Base-by-base conservation (phyloP, 108 stramenopile species). In the Nitzschia inconspicua region DNA sequence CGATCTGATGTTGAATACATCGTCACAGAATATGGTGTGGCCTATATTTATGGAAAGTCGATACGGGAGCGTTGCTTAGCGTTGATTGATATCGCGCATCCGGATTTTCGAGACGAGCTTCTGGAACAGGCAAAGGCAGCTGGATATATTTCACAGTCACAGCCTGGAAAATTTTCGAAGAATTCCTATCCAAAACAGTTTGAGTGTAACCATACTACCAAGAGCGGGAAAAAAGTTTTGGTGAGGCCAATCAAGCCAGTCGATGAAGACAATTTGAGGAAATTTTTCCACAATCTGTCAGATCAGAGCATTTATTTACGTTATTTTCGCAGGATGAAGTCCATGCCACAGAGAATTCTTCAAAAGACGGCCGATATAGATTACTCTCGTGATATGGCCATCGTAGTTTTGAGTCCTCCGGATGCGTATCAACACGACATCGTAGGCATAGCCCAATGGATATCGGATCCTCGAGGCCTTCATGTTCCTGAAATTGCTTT, bases 21-120 rank as follows among this genome's bases (percentile, higher is more conserved):
- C 11, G 66, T 72, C 7, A 72, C 70, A 29, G 70, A 72, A 44
- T 24, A 43, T 13, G 70, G 70, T 9, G 54, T 40, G 4, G 70
- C 70, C 1, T 72, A 72, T 39, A 36, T 72, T 11, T 72, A 72
- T 50, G 70, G 70, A 6, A 72, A 72, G 36, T 64, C 63, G 25
- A 64, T 72, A 42, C 70, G 70, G 8, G 70, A 72, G 24, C 51
- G 70, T n/a, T 72, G 70, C 25, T 43, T 72, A 6, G 62, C 62
- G 9, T 23, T 72, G 56, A 72, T 72, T 32, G 54, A 72, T 31
- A 72, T 72, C 36, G 70, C 70, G 2, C 70, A 72, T 55, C 70
- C 70, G 2, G 70, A 63, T 43, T 72, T 72, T 40, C 62, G 70
- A 0, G 31, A 64, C n/a, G 37, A 58, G 18, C 37, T 72, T 3